These are phyloP conservation scores for Candida tallmaniae DNA, from an alignment of 805 yeast genomes.

Conservation along the genomic window DNA sequence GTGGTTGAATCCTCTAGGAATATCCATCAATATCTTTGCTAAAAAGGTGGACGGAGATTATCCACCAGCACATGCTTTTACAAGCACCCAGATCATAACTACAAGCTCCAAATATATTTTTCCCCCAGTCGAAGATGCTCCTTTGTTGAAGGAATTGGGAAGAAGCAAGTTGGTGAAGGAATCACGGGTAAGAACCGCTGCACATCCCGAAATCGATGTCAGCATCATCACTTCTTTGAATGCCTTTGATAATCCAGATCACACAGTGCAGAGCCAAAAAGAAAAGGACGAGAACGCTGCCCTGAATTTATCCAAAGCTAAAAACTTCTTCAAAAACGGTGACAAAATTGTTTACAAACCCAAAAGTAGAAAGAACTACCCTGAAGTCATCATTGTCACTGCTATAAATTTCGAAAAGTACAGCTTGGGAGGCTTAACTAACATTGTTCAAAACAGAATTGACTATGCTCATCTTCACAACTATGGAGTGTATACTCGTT, in stretches of 20 bases:
- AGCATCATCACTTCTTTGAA: constrained; percentile 35
- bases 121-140: constrained; percentile 74
- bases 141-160: constrained; percentile 53
- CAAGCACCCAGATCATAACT: constrained; percentile 30
- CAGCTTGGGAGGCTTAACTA: constrained; percentile 54
- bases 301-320: constrained; percentile 42
- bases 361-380: constrained; percentile 35
- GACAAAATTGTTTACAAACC: constrained; percentile 53
- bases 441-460: constrained; percentile 77
- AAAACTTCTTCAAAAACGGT: constrained; percentile 57
- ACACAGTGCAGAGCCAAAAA: constrained; percentile 27
- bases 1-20: constrained; percentile 18
- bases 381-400: constrained; percentile 72
- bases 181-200: constrained; percentile 43
- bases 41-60: constrained; percentile 13
- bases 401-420: constrained; percentile 71
- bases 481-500: constrained; percentile 81
- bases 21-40: constrained; percentile 8
- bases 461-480: constrained; percentile 80
- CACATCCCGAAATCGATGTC: constrained; percentile 33
- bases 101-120: constrained; percentile 54
- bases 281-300: constrained; percentile 47
- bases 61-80: constrained; percentile 31
- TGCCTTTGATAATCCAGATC: constrained; percentile 39
- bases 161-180: constrained; percentile 47